phyloP scores from a whole-genome alignment of 305 asterid genomes.

The Solanum hybrid region DNA sequence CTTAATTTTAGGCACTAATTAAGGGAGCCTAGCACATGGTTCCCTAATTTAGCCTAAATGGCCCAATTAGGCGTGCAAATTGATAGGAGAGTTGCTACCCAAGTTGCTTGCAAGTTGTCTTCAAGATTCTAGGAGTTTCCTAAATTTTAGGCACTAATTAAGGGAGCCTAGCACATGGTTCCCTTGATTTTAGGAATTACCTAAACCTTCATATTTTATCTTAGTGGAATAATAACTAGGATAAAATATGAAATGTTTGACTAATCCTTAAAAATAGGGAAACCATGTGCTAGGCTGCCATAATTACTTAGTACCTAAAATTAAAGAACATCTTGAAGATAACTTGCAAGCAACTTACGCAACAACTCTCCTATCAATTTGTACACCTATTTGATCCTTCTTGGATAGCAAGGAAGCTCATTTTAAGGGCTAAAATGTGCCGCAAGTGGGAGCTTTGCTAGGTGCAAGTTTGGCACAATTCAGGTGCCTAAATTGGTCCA shows the following conservation, averaged over 20 bases:
- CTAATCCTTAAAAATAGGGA: background rate
- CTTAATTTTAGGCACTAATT: background rate
- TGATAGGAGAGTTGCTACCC: background rate
- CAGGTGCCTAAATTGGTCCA: background rate
- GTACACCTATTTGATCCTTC: background rate
- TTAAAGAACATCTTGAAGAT: background rate
- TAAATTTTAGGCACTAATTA: background rate
- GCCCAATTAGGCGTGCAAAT: background rate
- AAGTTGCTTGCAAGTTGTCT: background rate
- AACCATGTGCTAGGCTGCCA: background rate
- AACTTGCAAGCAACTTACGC: background rate
- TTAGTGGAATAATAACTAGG: background rate
- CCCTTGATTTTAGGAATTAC: background rate
- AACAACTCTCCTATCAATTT: background rate
- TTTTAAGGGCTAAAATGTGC: background rate
- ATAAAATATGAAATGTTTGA: background rate
- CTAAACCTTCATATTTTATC: background rate
- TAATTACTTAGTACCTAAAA: background rate
- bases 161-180: background rate
- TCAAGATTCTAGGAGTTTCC: background rate
- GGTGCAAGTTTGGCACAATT: background rate
- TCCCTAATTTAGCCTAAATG: background rate
- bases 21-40: background rate
- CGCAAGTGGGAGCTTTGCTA: background rate
- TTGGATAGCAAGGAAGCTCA: background rate